Conservation (phyloP, 2,329 filamentous ascomycete species). For the Alternaria novae-zelandiae region DNA sequence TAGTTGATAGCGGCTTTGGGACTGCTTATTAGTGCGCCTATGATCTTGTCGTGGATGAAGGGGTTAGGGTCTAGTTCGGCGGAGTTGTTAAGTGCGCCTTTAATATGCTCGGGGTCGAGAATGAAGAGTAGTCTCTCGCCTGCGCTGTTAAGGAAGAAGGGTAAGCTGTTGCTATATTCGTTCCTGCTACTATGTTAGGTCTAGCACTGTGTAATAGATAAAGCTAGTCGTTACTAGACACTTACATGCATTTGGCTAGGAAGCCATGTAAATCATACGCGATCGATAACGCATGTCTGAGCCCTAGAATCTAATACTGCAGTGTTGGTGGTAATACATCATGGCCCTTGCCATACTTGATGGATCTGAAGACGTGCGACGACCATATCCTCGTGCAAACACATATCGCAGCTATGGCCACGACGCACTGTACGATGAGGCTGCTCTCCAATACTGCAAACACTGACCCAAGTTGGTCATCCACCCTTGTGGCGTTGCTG, state of each 20-base stretch:
- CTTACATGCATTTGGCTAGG: slow-evolving; percentile 21
- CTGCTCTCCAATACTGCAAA: slow-evolving; percentile 1
- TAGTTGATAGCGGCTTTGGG: slow-evolving; percentile 20
- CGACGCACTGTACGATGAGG: slow-evolving; percentile 3
- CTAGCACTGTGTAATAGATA: background rate
- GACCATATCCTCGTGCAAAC: slow-evolving; percentile 20
- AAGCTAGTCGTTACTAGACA: background rate
- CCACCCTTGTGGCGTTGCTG: background rate
- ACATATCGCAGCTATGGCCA: slow-evolving; percentile 11
- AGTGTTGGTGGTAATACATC: slow-evolving; percentile 20
- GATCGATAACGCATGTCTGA: slow-evolving; percentile 24
- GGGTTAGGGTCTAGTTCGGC: slow-evolving; percentile 21
- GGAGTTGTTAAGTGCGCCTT: slow-evolving; percentile 5
- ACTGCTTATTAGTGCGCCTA: slow-evolving; percentile 22
- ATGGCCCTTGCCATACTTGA: slow-evolving; percentile 12
- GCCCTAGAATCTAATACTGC: slow-evolving; percentile 26
- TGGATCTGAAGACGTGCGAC: slow-evolving; percentile 12
- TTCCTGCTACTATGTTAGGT: slow-evolving; percentile 5
- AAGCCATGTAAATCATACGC: slow-evolving; percentile 16
- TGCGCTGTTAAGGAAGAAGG: slow-evolving; percentile 25
- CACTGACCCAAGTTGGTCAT: background rate
- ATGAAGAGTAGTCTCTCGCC: slow-evolving; percentile 23
- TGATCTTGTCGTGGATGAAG: slow-evolving; percentile 21
- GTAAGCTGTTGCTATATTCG: slow-evolving; percentile 18
- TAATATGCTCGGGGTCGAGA: slow-evolving; percentile 20